Conservation (phyloP, 2,329 filamentous ascomycete genomes). For the Botrytis pseudocinerea region DNA sequence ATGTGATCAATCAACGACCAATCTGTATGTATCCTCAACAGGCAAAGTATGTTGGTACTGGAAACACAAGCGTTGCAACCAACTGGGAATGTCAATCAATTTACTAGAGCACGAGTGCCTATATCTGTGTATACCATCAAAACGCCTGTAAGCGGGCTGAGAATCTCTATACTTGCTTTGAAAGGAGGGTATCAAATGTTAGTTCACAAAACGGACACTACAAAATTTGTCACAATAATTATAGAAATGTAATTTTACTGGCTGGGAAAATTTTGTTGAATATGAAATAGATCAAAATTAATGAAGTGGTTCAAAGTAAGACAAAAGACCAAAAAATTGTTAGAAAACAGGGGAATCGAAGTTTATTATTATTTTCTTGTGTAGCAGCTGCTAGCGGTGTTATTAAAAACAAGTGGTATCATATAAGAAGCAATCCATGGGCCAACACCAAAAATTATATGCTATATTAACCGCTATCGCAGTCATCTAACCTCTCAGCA, state of each 20-base stretch:
- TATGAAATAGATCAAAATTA: neutral
- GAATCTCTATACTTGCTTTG: too few relatives aligned
- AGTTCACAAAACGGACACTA: too few relatives aligned
- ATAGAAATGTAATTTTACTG: neutral
- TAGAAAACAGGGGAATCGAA: neutral
- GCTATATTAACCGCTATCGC: neutral
- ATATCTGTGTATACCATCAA: too few relatives aligned
- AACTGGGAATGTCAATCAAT: too few relatives aligned
- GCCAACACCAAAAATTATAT: neutral
- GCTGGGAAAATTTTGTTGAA: accelerated
- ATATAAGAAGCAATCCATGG: neutral
- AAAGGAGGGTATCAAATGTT: too few relatives aligned
- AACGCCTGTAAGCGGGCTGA: too few relatives aligned
- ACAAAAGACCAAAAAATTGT: neutral
- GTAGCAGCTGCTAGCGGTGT: neutral
- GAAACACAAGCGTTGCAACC: too few relatives aligned
- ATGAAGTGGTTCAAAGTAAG: neutral
- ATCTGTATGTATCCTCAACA: too few relatives aligned
- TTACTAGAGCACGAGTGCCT: too few relatives aligned
- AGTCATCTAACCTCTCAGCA: neutral
- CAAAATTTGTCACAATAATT: neutral
- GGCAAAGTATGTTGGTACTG: too few relatives aligned
- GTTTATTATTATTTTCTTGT: neutral
- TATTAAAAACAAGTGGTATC: neutral
- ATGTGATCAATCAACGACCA: too few relatives aligned